Conservation (phyloP, 2,329 filamentous ascomycete genomes). For the Trichoderma simmonsii region DNA sequence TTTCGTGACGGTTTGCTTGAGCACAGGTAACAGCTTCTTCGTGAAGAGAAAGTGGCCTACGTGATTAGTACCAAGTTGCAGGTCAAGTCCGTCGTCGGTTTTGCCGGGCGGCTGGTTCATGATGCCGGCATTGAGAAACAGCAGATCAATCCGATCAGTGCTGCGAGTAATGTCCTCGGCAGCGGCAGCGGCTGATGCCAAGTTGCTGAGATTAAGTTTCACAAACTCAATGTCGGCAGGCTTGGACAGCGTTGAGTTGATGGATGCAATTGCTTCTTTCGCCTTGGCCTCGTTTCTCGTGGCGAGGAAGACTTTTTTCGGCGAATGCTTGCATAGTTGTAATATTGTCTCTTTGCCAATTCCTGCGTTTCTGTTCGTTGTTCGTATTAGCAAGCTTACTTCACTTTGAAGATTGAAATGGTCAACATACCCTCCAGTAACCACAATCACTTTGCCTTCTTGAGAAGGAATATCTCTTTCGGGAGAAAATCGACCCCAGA, state of each 20-base stretch:
- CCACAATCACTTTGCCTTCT: constrained; percentile 46
- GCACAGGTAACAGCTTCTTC: neutral
- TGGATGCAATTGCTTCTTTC: constrained; percentile 39
- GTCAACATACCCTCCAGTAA: constrained; percentile 45
- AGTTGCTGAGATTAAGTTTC: neutral
- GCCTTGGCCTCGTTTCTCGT: constrained; percentile 46
- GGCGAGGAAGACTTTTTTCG: constrained; percentile 53
- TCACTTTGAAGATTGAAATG: neutral
- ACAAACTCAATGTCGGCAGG: constrained; percentile 35
- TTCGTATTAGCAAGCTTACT: neutral
- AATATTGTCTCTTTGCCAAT: constrained; percentile 29
- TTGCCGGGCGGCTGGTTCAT: constrained; percentile 37
- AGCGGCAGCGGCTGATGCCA: neutral
- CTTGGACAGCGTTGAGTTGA: constrained; percentile 30
- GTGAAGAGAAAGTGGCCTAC: constrained; percentile 12
- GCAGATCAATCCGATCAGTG: constrained; percentile 38
- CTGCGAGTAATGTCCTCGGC: neutral
- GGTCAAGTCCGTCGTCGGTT: constrained; percentile 46
- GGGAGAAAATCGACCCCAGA: constrained; percentile 26
- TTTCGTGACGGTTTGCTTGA: neutral
- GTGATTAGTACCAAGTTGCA: constrained; percentile 49
- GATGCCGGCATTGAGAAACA: constrained; percentile 47
- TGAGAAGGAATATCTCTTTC: constrained; percentile 44
- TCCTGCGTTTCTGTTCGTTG: constrained; percentile 34
- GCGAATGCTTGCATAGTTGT: constrained; percentile 39